These are phyloP conservation scores for Roridomyces roridus DNA, from an alignment of 768 basidiomycete species.

Conservation along the genomic window DNA sequence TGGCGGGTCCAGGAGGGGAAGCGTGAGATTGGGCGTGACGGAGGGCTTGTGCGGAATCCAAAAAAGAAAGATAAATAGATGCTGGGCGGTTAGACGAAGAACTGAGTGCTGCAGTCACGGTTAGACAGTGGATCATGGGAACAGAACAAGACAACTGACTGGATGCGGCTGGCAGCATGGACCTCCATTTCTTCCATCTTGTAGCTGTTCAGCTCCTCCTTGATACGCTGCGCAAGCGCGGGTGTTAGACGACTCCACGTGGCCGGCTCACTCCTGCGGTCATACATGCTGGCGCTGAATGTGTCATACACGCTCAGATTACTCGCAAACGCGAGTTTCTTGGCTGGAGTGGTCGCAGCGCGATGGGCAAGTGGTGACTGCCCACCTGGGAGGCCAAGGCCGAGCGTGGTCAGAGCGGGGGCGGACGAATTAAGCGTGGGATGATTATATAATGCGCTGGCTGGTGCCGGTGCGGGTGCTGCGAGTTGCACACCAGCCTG, in stretches of 20 bases:
- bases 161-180: constrained; percentile 88
- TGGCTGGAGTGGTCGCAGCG: constrained; percentile 70
- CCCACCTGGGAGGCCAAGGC: constrained; percentile 35
- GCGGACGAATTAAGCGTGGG: constrained; percentile 89
- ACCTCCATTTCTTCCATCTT: constrained; percentile 99
- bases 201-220: constrained; percentile 97
- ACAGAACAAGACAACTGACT: constrained; percentile 56
- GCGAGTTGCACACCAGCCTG: not conserved
- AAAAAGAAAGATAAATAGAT: constrained; percentile 29
- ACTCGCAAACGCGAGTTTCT: constrained; percentile 86
- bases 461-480: constrained; percentile 18
- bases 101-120: constrained; percentile 70
- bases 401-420: constrained; percentile 75
- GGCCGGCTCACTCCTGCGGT: constrained; percentile 93
- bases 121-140: constrained; percentile 8
- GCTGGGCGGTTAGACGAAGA: constrained; percentile 70
- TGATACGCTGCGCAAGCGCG: constrained; percentile 93
- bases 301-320: constrained; percentile 97
- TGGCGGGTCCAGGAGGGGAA: not conserved
- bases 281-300: constrained; percentile 91
- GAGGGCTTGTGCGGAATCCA: constrained; percentile 34
- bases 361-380: constrained; percentile 70
- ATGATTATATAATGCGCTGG: constrained; percentile 69
- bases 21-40: constrained; percentile 2
- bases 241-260: constrained; percentile 98